phyloP scores from a whole-genome alignment of 1,139 yeast genomes.

The Scheffersomyces titani region DNA sequence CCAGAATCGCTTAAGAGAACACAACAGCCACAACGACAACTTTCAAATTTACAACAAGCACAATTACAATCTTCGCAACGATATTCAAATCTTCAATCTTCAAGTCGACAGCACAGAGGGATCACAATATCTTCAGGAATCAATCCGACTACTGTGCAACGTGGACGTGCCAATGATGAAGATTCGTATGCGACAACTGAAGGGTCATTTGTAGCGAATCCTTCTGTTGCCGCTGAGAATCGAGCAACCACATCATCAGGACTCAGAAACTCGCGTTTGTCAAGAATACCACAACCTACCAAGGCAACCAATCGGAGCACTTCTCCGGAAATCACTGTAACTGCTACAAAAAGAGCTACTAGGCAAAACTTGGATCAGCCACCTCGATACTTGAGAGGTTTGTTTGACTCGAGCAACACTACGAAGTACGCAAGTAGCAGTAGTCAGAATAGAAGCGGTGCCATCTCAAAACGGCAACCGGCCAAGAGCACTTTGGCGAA shows the following conservation, averaged over 20 bases:
- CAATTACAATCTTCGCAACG: neutral
- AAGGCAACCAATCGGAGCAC: slow-evolving; percentile 3
- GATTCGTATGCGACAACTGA: slow-evolving; percentile 23
- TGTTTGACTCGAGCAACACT: slow-evolving; percentile 27
- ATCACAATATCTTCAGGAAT: slow-evolving; percentile 1
- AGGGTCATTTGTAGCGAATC: slow-evolving; percentile 25
- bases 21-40: neutral
- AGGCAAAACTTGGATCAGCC: slow-evolving; percentile 47
- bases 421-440: neutral
- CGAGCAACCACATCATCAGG: neutral
- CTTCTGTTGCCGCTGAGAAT: slow-evolving; percentile 13
- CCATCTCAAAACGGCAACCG: neutral
- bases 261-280: slow-evolving; percentile 4
- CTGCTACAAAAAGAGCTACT: slow-evolving; percentile 2
- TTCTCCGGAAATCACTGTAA: slow-evolving; percentile 1
- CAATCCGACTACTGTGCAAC: slow-evolving; percentile 2
- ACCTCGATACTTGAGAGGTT: slow-evolving; percentile 45
- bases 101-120: neutral
- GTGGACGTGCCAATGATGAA: slow-evolving; percentile 9
- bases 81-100: too few species aligned
- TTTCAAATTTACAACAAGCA: neutral
- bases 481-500: neutral
- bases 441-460: neutral
- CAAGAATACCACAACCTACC: slow-evolving; percentile 16
- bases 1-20: neutral